phyloP scores from a whole-genome alignment of 2,329 filamentous ascomycete species.

The Colletotrichum magnum region DNA sequence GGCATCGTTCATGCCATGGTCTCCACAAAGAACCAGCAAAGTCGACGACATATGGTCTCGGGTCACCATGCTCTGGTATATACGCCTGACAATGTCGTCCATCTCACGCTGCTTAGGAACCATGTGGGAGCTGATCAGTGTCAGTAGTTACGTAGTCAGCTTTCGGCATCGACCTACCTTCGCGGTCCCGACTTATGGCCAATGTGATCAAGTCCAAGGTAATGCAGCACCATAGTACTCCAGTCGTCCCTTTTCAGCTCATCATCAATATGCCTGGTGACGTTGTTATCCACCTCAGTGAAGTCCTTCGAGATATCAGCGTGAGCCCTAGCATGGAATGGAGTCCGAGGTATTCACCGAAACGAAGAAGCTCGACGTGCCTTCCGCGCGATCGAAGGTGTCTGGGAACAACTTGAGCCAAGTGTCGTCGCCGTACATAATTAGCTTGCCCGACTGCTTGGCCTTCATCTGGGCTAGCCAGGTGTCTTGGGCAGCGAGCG shows the following conservation, averaged over 20 bases:
- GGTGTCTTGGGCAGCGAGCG: conserved; percentile 89
- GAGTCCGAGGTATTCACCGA: conserved; percentile 74
- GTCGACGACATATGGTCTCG: conserved; percentile 81
- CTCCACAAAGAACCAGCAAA: conserved; percentile 88
- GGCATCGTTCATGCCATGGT: conserved; percentile 99
- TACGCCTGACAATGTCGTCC: conserved; percentile 83
- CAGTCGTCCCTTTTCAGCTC: conserved; percentile 87
- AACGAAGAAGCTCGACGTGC: conserved; percentile 98
- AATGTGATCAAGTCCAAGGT: conserved; percentile 95
- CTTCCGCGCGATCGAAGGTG: conserved; percentile 88
- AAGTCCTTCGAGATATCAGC: conserved; percentile 77
- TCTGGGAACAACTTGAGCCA: conserved; percentile 97
- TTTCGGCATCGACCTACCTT: conserved; percentile 65
- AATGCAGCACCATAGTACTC: conserved; percentile 95
- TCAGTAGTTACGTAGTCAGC: neutral
- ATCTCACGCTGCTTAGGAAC: conserved; percentile 93
- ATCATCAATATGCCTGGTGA: conserved; percentile 86
- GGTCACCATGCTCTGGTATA: conserved; percentile 82
- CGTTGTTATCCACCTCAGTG: conserved; percentile 97
- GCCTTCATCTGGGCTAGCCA: conserved; percentile 95
- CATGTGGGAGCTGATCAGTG: conserved; percentile 82
- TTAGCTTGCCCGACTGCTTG: conserved; percentile 78
- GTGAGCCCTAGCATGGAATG: conserved; percentile 41
- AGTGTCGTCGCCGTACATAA: conserved; percentile 98
- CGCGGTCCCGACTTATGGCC: conserved; percentile 94